phyloP scores from a whole-genome alignment of 257 asterid genomes.

The Nemophila menziesii region DNA sequence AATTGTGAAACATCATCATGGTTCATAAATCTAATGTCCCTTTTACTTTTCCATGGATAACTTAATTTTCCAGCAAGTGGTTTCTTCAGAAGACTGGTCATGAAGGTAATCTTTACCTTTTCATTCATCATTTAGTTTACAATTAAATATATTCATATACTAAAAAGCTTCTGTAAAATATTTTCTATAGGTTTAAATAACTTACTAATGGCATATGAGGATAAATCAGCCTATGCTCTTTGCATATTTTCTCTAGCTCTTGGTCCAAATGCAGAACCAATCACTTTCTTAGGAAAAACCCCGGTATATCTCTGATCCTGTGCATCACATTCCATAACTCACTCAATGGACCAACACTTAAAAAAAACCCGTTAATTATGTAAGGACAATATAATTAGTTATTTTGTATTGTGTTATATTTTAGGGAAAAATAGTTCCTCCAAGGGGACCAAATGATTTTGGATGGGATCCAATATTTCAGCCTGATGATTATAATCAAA shows the following conservation, averaged over 20 bases:
- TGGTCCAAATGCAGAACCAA: constrained; percentile 74
- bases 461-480: constrained; percentile 98
- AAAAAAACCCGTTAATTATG: not conserved
- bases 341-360: not conserved
- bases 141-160: not conserved
- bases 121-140: not conserved
- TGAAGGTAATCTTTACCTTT: constrained; percentile 40
- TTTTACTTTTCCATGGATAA: constrained; percentile 13
- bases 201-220: constrained; percentile 82
- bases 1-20: not conserved
- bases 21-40: constrained; percentile 2
- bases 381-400: not conserved
- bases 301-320: constrained; percentile 29
- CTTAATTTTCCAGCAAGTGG: constrained; percentile 69
- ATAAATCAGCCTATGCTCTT: constrained; percentile 90
- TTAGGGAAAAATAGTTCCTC: constrained; percentile 87
- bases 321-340: not conserved
- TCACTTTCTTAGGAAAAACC: constrained; percentile 75
- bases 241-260: constrained; percentile 84
- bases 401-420: constrained; percentile 15
- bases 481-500: constrained; percentile 78
- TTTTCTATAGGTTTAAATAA: constrained; percentile 68
- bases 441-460: constrained; percentile 83
- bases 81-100: constrained; percentile 87
- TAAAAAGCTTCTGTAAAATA: not conserved